Conservation (phyloP, 78 protist species). For the Polysphondylium violaceum region DNA sequence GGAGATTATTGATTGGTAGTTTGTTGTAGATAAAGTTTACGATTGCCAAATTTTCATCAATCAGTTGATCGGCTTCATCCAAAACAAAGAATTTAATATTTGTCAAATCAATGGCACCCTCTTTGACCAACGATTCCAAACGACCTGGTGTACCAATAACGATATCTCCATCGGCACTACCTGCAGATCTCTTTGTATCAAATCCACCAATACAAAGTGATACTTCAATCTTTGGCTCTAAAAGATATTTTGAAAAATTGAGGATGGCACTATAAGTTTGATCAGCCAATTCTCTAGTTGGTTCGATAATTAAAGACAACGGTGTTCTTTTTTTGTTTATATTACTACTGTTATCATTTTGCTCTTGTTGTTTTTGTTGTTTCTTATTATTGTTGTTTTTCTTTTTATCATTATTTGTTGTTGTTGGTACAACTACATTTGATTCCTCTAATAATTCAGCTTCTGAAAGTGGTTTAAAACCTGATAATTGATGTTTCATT, state of each 20-base stretch:
- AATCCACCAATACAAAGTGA: conserved; percentile 84
- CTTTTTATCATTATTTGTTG: conserved; percentile 32
- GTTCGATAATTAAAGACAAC: conserved; percentile 88
- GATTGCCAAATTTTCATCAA: conserved; percentile 48
- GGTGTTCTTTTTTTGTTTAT: conserved; percentile 31
- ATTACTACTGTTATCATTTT: neutral
- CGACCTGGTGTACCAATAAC: conserved; percentile 93
- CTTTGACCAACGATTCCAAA: conserved; percentile 64
- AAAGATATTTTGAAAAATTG: conserved; percentile 46
- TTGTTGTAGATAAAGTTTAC: conserved; percentile 43
- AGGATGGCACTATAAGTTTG: conserved; percentile 77
- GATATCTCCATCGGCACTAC: conserved; percentile 85
- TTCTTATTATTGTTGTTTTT: conserved; percentile 3
- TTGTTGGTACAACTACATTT: neutral
- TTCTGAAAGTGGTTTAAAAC: conserved; percentile 38
- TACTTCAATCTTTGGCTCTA: conserved; percentile 51
- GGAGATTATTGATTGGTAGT: conserved; percentile 41
- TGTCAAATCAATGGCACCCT: conserved; percentile 44
- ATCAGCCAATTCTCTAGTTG: conserved; percentile 88
- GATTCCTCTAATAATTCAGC: conserved; percentile 2
- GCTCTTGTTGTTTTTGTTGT: conserved; percentile 5
- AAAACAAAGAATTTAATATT: conserved; percentile 85
- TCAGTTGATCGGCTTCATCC: conserved; percentile 93
- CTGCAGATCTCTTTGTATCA: neutral
- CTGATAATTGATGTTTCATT: conserved; percentile 56